phyloP scores from a whole-genome alignment of 208 protist species.

The Acanthamoeba triangularis region DNA sequence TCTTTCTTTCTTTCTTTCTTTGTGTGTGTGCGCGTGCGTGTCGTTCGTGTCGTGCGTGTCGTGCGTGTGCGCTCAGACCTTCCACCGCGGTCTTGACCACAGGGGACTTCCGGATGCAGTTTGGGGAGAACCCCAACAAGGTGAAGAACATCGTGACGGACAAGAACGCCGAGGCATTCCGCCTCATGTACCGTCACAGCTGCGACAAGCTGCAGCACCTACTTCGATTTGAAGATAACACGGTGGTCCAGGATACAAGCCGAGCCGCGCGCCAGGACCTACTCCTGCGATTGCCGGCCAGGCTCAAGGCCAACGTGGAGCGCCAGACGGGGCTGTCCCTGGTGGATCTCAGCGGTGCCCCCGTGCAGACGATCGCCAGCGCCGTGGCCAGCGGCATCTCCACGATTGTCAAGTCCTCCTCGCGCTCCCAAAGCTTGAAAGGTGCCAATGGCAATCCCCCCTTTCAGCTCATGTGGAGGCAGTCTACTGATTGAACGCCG shows the following conservation, averaged over 20 bases:
- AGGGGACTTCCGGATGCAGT: constrained; percentile 63
- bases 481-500: background rate
- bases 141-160: constrained; percentile 71
- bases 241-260: constrained; percentile 15
- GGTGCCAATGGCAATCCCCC: background rate
- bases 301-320: constrained; percentile 25
- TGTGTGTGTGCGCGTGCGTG: too few relatives aligned
- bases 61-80: too few relatives aligned
- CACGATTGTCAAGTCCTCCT: constrained; percentile 24
- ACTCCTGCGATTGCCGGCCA: background rate
- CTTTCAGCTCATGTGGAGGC: background rate
- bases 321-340: background rate
- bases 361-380: background rate
- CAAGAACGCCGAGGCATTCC: constrained; percentile 53
- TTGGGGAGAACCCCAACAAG: constrained; percentile 55
- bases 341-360: background rate
- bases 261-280: constrained; percentile 40
- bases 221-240: background rate
- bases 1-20: too few relatives aligned
- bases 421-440: constrained; percentile 24
- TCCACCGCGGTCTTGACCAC: background rate
- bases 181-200: constrained; percentile 42
- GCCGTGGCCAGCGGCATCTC: background rate
- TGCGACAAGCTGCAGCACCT: constrained; percentile 35
- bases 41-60: too few relatives aligned